Evolutionary conservation across 345 rosid genomes (phyloP).

Genomic region (Arabidopsis suecica): DNA sequence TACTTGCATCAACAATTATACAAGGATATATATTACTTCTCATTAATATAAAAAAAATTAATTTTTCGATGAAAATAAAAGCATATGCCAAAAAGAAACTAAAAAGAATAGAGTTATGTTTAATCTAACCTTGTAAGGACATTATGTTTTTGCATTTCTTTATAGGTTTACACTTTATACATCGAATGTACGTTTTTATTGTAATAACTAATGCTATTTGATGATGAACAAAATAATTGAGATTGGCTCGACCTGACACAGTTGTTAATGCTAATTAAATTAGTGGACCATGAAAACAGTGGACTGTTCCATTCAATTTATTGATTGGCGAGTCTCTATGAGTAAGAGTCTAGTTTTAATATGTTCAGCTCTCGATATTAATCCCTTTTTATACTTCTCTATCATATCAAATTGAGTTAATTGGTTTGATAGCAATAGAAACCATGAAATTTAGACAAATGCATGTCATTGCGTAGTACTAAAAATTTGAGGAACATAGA

Average conservation of each 20-base stretch:
- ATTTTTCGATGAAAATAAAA: too few species aligned
- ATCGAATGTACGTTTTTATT: neutral
- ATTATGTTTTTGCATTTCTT: neutral
- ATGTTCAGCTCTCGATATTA: constrained; percentile 5
- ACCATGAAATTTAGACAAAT: neutral
- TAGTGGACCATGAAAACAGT: constrained; percentile 31
- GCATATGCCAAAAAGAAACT: too few species aligned
- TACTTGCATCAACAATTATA: too few species aligned
- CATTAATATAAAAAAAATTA: too few species aligned
- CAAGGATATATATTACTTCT: too few species aligned
- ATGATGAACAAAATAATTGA: constrained; percentile 16
- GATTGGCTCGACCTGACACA: constrained; percentile 36
- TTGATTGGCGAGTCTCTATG: constrained; percentile 16
- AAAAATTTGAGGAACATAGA: neutral
- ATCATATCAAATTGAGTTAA: neutral
- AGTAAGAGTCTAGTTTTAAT: neutral
- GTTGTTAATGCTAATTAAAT: constrained; percentile 32
- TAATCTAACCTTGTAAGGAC: neutral
- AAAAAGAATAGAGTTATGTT: too few species aligned
- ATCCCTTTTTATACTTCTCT: neutral
- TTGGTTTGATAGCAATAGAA: neutral
- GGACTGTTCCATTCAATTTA: constrained; percentile 28
- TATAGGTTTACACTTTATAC: neutral
- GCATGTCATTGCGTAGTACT: neutral
- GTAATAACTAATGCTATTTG: neutral